Evolutionary conservation across 208 protist species (phyloP), one percentile per base, ranked within the genome.

Genomic region (Angomonas deanei): DNA sequence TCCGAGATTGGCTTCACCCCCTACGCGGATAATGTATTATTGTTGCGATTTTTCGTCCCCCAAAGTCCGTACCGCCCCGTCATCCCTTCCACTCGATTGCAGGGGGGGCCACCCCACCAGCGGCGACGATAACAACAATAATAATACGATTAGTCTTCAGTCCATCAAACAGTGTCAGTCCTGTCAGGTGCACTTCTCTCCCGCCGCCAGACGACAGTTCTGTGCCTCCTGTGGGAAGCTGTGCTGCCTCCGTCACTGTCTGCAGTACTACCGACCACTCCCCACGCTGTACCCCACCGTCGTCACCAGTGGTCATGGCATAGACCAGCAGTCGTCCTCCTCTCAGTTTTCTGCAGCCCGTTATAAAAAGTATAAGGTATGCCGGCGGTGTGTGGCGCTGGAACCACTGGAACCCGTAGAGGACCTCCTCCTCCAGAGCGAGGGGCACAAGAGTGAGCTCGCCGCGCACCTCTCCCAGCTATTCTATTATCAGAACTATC

Each of bases 171-270:
- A 2, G 6, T 63, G 64, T 54, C 38, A 82, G 56, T 36, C 48
- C 26, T 78, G 76, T 55, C 36, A 47, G n/a, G 48, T 55, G 0
- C 24, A 6, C 2, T 63, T 71, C 15, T 70, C 71, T 23, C 60
- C 66, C 32, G 72, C 79, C 23, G 64, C 82, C 60, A 77, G 68
- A 38, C 87, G 79, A 1, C 71, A 71, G 24, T 82, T 91, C 61
- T 92, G 85, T 57, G 79, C 81, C 10, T 76, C 81, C 27, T 92
- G 85, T 53, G 85, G 85, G 4, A 73, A 79, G 23, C 64, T 88
- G 5, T 86, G 79, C 58, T 88, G 81, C 64, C 26, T 74, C 17
- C 80, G 75, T 23, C 74, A 64, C 34, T 90, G 79, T 52, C 71
- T 89, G 32, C 66, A 64, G 13, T 70, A 80, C 58, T 49, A 57